Evolutionary conservation across 139 green algal genomes (phyloP).

Genomic region (Chlamydomonas sp.): DNA sequence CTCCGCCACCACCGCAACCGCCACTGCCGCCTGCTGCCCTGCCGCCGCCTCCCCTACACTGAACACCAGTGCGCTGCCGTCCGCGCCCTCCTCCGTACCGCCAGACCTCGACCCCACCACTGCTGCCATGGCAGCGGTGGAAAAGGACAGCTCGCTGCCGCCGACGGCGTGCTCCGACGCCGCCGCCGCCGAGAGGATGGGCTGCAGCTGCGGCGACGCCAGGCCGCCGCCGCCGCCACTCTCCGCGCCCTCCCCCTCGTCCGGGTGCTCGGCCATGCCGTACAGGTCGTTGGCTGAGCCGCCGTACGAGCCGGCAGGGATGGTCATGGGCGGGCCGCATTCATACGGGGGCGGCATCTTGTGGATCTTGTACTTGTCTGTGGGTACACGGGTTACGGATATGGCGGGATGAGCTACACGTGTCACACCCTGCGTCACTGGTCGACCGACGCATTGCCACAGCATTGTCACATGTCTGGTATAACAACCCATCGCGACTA

Average conservation of each 20-base stretch:
- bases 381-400: background rate
- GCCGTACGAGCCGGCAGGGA: background rate
- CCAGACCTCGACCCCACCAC: too few relatives aligned
- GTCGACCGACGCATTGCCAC: too few relatives aligned
- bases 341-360: slow-evolving; percentile 39
- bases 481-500: too few relatives aligned
- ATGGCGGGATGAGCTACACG: background rate
- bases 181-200: too few relatives aligned
- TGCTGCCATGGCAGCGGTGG: too few relatives aligned
- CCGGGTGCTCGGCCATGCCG: background rate
- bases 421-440: background rate
- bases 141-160: too few relatives aligned
- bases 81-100: too few relatives aligned
- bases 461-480: too few relatives aligned
- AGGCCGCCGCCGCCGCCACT: background rate
- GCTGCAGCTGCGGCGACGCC: background rate
- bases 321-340: slow-evolving; percentile 41
- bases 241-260: slow-evolving; percentile 13
- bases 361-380: slow-evolving; percentile 48
- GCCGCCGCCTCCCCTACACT: too few relatives aligned
- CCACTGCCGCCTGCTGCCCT: background rate
- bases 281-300: background rate
- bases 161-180: too few relatives aligned
- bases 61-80: too few relatives aligned
- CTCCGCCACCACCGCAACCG: background rate